Evolutionary conservation across 805 yeast species (phyloP), one percentile per base, ranked within the genome.

Genomic region (Kluyveromyces aestuarii): DNA sequence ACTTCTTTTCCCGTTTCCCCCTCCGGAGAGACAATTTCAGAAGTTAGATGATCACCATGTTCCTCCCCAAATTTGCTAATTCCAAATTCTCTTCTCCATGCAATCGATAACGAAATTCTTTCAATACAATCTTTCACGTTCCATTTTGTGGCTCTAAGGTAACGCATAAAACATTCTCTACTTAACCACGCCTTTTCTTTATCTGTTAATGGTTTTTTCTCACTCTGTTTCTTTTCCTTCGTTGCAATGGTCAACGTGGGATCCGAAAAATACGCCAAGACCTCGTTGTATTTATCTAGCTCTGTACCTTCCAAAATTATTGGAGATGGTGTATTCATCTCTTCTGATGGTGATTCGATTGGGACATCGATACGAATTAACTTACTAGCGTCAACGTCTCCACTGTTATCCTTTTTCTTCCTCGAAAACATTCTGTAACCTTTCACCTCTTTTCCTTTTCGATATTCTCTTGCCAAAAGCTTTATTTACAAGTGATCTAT

Each of bases 31-130:
- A 79, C 75, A 18, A 75, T 57, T 7, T 77, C 80, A 2, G 83
- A 74, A 25, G 78, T 81, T 35, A 84, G 72, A n/a, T 51, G 58
- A 53, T 76, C 77, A 40, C 66, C 66, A 44, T 61, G 56, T 48
- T 74, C 81, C 51, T 73, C 79, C 19, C 65, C 76, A 56, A 65
- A 40, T 21, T 60, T 52, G 40, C 74, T 66, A 36, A 85, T 82
- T 21, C 97, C 97, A 62, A 89, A 90, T 55, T 86, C 91, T 57
- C 97, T 80, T 71, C 99, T 80, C 99, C 99, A 93, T 2, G 87
- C 82, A 18, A 93, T 55, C 0, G 98, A 83, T 19, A 79, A 77
- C 55, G 80, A 84, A 10, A 93, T 72, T 60, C 99, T 78, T 48
- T 76, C 75, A 45, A 81, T 82, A 38, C 95, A 86, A 11, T 83